These are phyloP conservation scores for Lasiodiplodia sp. DNA, from an alignment of 2,329 filamentous ascomycete genomes.

Conservation along the genomic window DNA sequence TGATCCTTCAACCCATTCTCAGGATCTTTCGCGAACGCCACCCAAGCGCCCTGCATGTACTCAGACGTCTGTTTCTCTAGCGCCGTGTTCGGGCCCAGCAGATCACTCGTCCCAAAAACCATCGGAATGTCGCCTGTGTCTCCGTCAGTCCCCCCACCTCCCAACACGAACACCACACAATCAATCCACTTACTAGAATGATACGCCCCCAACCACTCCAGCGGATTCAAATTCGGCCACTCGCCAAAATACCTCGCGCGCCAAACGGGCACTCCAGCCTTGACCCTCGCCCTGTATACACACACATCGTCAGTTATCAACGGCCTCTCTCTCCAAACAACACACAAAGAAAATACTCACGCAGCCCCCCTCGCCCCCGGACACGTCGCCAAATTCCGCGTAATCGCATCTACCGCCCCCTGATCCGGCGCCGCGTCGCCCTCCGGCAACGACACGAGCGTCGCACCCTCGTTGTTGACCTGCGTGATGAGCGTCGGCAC, in stretches of 20 bases:
- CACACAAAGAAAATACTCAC: not conserved
- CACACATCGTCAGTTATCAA: constrained; percentile 33
- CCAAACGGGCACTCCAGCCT: constrained; percentile 34
- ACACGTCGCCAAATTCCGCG: constrained; percentile 31
- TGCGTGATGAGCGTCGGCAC: constrained; percentile 44
- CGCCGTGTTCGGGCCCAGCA: constrained; percentile 32
- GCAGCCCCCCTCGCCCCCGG: constrained; percentile 34
- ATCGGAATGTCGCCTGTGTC: constrained; percentile 32
- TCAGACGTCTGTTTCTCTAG: constrained; percentile 32
- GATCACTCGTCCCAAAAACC: constrained; percentile 34
- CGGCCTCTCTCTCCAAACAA: not conserved
- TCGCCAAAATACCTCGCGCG: constrained; percentile 34
- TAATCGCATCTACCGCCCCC: constrained; percentile 36
- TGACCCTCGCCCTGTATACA: constrained; percentile 29
- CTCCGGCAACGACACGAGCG: not conserved
- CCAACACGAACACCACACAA: constrained; percentile 19
- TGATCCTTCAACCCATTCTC: constrained; percentile 30
- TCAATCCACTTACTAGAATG: constrained; percentile 33
- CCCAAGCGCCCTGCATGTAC: constrained; percentile 35
- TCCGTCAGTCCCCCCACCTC: constrained; percentile 14
- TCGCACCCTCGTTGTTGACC: constrained; percentile 6
- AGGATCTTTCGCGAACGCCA: constrained; percentile 35
- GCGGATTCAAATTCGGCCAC: constrained; percentile 28
- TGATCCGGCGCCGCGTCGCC: constrained; percentile 31
- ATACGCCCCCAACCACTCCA: constrained; percentile 30